Evolutionary conservation across 2,329 filamentous ascomycete species (phyloP), one percentile per base, ranked within the genome.

Genomic region (Piedraia hortae): DNA sequence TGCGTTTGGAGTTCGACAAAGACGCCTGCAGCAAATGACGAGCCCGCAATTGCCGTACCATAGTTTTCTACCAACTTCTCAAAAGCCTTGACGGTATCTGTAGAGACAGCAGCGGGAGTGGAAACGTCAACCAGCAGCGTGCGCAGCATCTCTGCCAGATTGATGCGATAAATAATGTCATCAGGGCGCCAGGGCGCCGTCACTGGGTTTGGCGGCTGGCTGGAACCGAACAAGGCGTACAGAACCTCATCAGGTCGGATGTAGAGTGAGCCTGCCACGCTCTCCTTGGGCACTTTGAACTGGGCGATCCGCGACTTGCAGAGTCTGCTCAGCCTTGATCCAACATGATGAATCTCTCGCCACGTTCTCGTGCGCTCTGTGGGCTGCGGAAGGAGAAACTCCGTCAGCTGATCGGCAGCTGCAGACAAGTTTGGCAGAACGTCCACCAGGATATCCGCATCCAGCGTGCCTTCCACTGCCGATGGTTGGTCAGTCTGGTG

Each of bases 101-200:
- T 34, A 1, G 25, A 29, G 20, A 29, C 26, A 10, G 38, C 34
- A 2, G 12, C 36, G 32, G 14, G 36, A 30, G 16, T 31, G 32
- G 21, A 34, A 25, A 20, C 44, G 32, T 10, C 35, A 28, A 31
- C 25, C 7, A 43, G 29, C 27, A 54, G 36, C 8, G 35, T 36
- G 22, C 42, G 46, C 1, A 47, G 42, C 29, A 56, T 42, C 1
- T 43, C 29, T 1, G 48, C 35, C 6, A 56, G 30, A 26, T 57
- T 57, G 17, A 48, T 41, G 20, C 45, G 40, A 28, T 49, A 48
- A 5, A 57, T 22, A 12, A 56, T 27, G 11, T 42, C 32, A 27
- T 54, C 47, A 1, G 51, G 34, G 21, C 42, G 34, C 41, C 41
- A 44, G 6, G 31, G 23, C 1, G 39, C 44, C 24, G 33, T 22